A percentile compares a stretch with the other conserved stretches of the same genome.
phyloP scores from a whole-genome alignment of 129 eudicot genomes.

The Flaveria bidentis region DNA sequence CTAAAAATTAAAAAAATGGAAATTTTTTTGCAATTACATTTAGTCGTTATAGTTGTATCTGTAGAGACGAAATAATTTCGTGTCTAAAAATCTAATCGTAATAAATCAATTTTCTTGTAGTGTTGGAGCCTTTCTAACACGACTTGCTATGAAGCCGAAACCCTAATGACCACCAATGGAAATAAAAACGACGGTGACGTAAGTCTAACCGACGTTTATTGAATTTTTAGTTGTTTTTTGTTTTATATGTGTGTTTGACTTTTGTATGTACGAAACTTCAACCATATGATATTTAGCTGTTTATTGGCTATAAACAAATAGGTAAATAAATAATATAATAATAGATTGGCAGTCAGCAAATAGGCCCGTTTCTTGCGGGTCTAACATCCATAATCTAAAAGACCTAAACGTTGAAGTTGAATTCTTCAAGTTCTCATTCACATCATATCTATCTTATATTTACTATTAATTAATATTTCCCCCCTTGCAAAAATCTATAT shows the following conservation, averaged over 20 bases:
- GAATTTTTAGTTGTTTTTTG: background rate
- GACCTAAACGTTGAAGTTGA: slow-evolving; percentile 97
- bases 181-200: slow-evolving; percentile 27
- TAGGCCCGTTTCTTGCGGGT: slow-evolving; percentile 53
- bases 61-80: no score
- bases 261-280: slow-evolving; percentile 42
- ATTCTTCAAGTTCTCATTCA: slow-evolving; percentile 62
- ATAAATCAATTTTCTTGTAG: no score
- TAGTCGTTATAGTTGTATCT: no score
- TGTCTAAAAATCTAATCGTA: no score
- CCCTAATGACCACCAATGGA: slow-evolving; percentile 25
- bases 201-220: slow-evolving; percentile 32
- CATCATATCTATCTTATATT: slow-evolving; percentile 23
- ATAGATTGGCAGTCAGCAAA: slow-evolving; percentile 40
- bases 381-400: slow-evolving; percentile 53
- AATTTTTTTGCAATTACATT: no score
- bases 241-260: slow-evolving; percentile 33
- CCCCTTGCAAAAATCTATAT: background rate
- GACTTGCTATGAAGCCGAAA: slow-evolving; percentile 37
- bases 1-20: no score
- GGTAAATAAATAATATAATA: background rate
- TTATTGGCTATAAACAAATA: slow-evolving; percentile 29
- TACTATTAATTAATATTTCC: background rate
- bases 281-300: slow-evolving; percentile 40
- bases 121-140: slow-evolving; percentile 18